Conservation (phyloP, 176 grass and related monocot genomes). For the Lolium perenne region DNA sequence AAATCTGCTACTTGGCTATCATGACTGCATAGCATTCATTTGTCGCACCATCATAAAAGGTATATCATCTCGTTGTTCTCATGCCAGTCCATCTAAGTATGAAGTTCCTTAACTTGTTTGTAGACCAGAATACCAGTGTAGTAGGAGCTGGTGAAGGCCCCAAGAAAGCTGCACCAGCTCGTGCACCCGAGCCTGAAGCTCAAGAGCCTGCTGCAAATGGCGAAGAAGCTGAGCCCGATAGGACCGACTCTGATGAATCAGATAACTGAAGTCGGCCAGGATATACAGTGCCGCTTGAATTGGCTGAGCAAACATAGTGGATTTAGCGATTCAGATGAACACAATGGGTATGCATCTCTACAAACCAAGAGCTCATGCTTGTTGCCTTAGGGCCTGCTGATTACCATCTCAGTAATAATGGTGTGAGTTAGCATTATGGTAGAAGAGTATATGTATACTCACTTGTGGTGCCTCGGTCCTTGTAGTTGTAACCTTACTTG, state of each 20-base stretch:
- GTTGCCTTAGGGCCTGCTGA: neutral
- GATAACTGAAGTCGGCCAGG: slow-evolving; percentile 54
- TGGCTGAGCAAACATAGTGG: neutral
- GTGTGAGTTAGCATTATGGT: neutral
- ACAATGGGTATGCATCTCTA: neutral
- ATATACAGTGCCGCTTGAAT: neutral
- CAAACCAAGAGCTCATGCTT: neutral
- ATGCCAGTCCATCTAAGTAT: neutral
- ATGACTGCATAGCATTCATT: slow-evolving; percentile 2
- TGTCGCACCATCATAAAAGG: slow-evolving; percentile 12
- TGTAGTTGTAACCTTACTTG: neutral
- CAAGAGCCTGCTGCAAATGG: slow-evolving; percentile 57
- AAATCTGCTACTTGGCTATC: neutral
- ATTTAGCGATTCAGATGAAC: neutral
- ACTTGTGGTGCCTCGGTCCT: neutral
- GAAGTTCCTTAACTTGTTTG: slow-evolving; percentile 49
- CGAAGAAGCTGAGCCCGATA: slow-evolving; percentile 63
- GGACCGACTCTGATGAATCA: slow-evolving; percentile 78
- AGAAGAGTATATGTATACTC: neutral
- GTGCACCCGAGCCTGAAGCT: slow-evolving; percentile 57
- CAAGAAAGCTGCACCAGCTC: slow-evolving; percentile 59
- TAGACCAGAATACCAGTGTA: slow-evolving; percentile 57
- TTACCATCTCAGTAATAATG: neutral
- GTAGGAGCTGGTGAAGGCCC: slow-evolving; percentile 51
- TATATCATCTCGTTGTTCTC: neutral